Evolutionary conservation across 805 yeast genomes (phyloP), one percentile per base, ranked within the genome.

Genomic region (Candida hispaniensis): DNA sequence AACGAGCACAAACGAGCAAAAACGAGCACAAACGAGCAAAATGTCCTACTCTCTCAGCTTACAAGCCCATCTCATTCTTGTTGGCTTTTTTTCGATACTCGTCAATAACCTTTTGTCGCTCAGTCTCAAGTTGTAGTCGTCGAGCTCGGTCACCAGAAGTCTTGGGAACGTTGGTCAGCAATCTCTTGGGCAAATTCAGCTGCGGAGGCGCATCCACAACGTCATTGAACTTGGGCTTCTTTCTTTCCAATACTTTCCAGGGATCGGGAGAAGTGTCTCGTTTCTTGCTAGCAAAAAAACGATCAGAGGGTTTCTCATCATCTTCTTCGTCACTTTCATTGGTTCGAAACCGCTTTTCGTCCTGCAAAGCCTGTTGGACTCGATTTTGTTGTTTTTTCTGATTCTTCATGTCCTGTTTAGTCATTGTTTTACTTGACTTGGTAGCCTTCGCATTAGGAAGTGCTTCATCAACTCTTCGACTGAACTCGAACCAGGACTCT

Each of bases 151-250:
- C 30, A 8, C 66, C 66, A 6, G 63, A 58, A 5, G 55, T 27
- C 43, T 60, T 60, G 18, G 66, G 66, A 1, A 61, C 60, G 39
- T 56, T 59, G 25, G 47, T 45, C 29, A 47, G 35, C 35, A 43
- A 34, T 41, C 56, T 60, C 10, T 48, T 38, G 3, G 55, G 55
- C 14, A 44, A 38, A 4, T 47, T 54, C 26, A 61, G 48, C 39
- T 50, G 56, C 1, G 66, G 66, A 9, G 66, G 66, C 10, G 58
- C 48, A 25, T 58, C 62, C 0, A 58, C 66, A 4, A 58, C 56
- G 15, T 61, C 66, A 5, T 63, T 63, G 39, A 61, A 61, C 42
- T 58, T 58, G 18, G 66, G 62, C 22, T 26, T 18, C 14, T 34
- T 35, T 14, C 46, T 40, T n/a, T 55, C 48, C 18, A 61, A 44